Evolutionary conservation across 768 basidiomycete species (phyloP), one percentile per base, ranked within the genome.

Genomic region (Leccinum boreale): DNA sequence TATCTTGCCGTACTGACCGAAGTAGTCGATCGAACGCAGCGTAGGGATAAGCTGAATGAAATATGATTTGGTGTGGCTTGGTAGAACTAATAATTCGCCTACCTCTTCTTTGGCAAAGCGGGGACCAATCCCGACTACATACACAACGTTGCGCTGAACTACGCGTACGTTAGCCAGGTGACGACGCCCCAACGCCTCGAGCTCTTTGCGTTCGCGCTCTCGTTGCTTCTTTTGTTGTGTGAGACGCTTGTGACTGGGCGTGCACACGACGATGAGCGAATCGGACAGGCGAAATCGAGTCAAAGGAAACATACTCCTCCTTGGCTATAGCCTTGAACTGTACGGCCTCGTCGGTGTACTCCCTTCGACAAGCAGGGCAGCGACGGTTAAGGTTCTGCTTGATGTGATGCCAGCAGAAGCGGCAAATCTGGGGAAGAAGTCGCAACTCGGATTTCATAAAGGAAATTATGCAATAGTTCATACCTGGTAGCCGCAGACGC

Each of bases 331-430:
- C 87, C 72, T 94, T 97, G 77, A 96, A 97, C 72, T 98, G 92
- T 33, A 97, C 89, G 44, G 86, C 82, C 56, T 97, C 92, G 63
- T 98, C 94, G 9, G 91, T 89, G 70, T 98, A 98, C 56, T 90
- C 82, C 62, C 95, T 81, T 67, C 97, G 82, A 76, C 97, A 99
- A 19, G 97, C 97, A 39, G 97, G 97, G 72, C 97, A 99, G 51
- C 92, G 87, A 62, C 94, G 88, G 72, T 98, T 98, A 60, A 96
- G 80, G 76, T 97, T 92, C 75, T 92, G 86, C 77, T 91, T 89
- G 81, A 97, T 96, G 76, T 98, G 94, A 75, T 99, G 92, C 86
- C 94, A 98, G 74, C 97, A 99, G 78, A 99, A 99, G 56, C 94
- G 89, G 73, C 97, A 99, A 64, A 99, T 93, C 97, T 99, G 62